Percentiles rank a stretch among this genome's conserved stretches.
phyloP scores from a whole-genome alignment of 805 yeast genomes.

The Torulaspora gathmanii region DNA sequence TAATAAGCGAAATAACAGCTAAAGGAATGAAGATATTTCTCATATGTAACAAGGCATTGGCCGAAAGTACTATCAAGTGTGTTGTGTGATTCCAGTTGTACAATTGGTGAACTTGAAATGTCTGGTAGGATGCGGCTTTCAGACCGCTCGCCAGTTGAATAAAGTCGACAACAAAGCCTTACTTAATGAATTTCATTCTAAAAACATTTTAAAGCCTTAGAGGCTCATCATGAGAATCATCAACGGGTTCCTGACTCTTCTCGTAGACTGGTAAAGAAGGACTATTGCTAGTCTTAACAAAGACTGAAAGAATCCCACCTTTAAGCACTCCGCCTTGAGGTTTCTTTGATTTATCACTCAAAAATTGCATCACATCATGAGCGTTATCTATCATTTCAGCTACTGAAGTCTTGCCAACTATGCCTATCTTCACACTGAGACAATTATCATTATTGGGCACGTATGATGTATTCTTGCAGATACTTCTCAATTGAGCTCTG shows the following conservation, averaged over 20 bases:
- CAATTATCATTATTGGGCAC: slow-evolving; percentile 61
- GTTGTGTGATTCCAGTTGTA: background rate
- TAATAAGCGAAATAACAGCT: slow-evolving; percentile 1
- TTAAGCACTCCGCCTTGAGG: slow-evolving; percentile 59
- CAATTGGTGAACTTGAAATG: background rate
- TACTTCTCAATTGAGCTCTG: slow-evolving; percentile 57
- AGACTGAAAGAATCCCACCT: slow-evolving; percentile 46
- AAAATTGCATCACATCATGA: slow-evolving; percentile 40
- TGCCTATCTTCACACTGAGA: slow-evolving; percentile 57
- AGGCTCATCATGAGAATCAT: background rate
- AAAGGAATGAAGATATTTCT: slow-evolving; percentile 1
- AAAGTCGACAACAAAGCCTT: no score
- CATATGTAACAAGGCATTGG: slow-evolving; percentile 5
- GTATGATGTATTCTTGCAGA: slow-evolving; percentile 57
- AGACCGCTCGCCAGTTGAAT: background rate
- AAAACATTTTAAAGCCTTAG: background rate
- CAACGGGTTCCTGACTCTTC: background rate
- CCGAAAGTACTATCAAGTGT: background rate
- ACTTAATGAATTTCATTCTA: background rate
- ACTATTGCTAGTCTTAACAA: slow-evolving; percentile 64
- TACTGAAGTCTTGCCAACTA: slow-evolving; percentile 21
- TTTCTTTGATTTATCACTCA: slow-evolving; percentile 41
- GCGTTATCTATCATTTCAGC: slow-evolving; percentile 29
- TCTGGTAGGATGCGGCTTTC: background rate
- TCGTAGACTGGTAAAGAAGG: slow-evolving; percentile 54